phyloP scores from a whole-genome alignment of 1,284 basidiomycete species.

The Sparassis latifolia region DNA sequence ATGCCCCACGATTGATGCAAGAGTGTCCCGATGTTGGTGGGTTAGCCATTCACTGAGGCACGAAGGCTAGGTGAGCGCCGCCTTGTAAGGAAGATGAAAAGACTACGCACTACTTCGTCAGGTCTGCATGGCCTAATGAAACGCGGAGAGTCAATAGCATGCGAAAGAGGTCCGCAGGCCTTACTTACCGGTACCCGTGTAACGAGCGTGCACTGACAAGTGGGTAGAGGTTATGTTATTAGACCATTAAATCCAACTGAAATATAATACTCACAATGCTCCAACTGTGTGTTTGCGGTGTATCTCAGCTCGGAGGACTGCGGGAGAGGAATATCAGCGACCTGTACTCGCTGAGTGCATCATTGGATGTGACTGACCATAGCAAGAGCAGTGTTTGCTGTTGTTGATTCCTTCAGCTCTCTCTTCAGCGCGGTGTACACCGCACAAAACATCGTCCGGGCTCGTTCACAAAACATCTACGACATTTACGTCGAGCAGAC shows the following conservation, averaged over 20 bases:
- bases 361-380: constrained; percentile 38
- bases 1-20: constrained; percentile 90
- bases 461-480: background rate
- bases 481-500: constrained; percentile 7
- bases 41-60: constrained; percentile 87
- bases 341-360: constrained; percentile 17
- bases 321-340: constrained; percentile 1
- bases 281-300: constrained; percentile 89
- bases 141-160: too few relatives aligned
- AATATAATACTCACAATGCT: constrained; percentile 63
- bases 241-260: background rate
- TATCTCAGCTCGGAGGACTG: constrained; percentile 87
- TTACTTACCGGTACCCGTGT: constrained; percentile 82
- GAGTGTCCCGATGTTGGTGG: constrained; percentile 94
- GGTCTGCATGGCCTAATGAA: constrained; percentile 74
- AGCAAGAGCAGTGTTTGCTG: constrained; percentile 16
- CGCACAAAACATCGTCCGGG: too few relatives aligned
- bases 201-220: constrained; percentile 82
- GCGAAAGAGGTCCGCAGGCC: background rate
- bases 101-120: constrained; percentile 83
- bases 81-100: constrained; percentile 5
- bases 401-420: constrained; percentile 2
- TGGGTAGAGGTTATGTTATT: background rate
- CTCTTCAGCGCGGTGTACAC: too few relatives aligned
- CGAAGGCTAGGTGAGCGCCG: constrained; percentile 6